Evolutionary conservation across 768 basidiomycete genomes (phyloP).

Genomic region (Trametes cingulata): DNA sequence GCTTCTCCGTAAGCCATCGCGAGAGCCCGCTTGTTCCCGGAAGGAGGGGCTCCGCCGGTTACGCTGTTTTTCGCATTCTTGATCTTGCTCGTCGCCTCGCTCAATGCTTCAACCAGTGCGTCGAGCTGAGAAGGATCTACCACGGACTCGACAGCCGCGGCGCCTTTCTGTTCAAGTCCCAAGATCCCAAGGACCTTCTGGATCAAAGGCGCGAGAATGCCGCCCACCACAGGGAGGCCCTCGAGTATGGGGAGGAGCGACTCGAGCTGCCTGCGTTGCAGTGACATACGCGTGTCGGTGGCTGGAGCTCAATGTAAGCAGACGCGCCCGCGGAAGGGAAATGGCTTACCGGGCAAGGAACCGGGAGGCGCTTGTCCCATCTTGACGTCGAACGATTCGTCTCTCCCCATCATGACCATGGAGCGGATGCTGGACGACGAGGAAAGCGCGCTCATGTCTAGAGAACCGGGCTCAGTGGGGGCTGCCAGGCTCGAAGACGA

Average conservation of each 20-base stretch:
- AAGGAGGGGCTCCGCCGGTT: neutral
- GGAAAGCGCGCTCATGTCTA: constrained; percentile 1
- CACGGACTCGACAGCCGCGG: neutral
- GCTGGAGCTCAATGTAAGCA: neutral
- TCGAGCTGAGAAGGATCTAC: neutral
- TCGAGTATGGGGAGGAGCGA: neutral
- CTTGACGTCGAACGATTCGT: neutral
- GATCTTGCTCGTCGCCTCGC: neutral
- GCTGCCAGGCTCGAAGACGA: constrained; percentile 34
- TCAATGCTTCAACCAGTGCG: neutral
- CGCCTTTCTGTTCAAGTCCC: neutral
- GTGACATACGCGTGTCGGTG: neutral
- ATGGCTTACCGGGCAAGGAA: neutral
- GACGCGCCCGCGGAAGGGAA: neutral
- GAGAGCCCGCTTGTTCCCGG: neutral
- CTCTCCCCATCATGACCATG: neutral
- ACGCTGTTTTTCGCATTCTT: neutral
- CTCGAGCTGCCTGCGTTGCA: constrained; percentile 2
- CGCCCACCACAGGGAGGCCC: neutral
- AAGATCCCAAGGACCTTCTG: neutral
- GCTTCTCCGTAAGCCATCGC: neutral
- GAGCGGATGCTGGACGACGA: constrained; percentile 13
- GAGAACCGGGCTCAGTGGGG: constrained; percentile 22
- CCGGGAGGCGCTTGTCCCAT: neutral
- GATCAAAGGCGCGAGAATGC: neutral